These are phyloP conservation scores for Zygoascus biomembranicola DNA, from an alignment of 805 yeast genomes.

Conservation along the genomic window DNA sequence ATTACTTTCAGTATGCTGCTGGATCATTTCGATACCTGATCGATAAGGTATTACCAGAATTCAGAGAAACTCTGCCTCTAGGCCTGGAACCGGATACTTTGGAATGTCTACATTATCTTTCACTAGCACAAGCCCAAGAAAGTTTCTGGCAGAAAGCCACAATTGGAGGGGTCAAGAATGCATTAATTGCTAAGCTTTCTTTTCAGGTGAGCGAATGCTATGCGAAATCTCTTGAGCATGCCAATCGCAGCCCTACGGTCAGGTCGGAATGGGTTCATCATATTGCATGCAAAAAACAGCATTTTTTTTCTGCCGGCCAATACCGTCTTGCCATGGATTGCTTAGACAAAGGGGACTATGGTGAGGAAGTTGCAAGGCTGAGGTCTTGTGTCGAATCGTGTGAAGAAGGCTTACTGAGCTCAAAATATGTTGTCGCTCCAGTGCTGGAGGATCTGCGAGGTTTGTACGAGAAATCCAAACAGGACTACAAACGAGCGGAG, in stretches of 20 bases:
- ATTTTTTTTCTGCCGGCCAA: conserved; percentile 65
- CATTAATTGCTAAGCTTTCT: conserved; percentile 57
- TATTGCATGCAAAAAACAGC: conserved; percentile 47
- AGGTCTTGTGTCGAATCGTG: conserved; percentile 35
- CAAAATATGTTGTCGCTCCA: conserved; percentile 34
- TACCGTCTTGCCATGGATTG: conserved; percentile 50
- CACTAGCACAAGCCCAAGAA: conserved; percentile 85
- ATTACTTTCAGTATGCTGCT: conserved; percentile 60
- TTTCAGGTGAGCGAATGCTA: conserved; percentile 55
- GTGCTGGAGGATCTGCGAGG: conserved; percentile 48
- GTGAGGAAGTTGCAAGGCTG: conserved; percentile 61
- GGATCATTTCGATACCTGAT: conserved; percentile 46
- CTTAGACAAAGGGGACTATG: conserved; percentile 47
- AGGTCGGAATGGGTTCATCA: conserved; percentile 60
- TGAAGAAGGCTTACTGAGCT: conserved; percentile 29
- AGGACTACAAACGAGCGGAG: conserved; percentile 47
- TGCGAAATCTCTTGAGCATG: conserved; percentile 34
- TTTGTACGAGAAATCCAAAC: conserved; percentile 38
- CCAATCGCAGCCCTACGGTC: conserved; percentile 42
- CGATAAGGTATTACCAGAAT: conserved; percentile 17
- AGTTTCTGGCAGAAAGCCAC: conserved; percentile 71
- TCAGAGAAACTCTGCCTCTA: conserved; percentile 25
- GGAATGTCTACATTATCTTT: conserved; percentile 41
- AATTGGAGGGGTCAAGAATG: conserved; percentile 42
- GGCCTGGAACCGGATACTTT: conserved; percentile 48